Percentiles rank a stretch among this genome's conserved stretches.
phyloP scores from a whole-genome alignment of 2,329 filamentous ascomycete genomes.

The Graphilbum ipis-grandicollis region DNA sequence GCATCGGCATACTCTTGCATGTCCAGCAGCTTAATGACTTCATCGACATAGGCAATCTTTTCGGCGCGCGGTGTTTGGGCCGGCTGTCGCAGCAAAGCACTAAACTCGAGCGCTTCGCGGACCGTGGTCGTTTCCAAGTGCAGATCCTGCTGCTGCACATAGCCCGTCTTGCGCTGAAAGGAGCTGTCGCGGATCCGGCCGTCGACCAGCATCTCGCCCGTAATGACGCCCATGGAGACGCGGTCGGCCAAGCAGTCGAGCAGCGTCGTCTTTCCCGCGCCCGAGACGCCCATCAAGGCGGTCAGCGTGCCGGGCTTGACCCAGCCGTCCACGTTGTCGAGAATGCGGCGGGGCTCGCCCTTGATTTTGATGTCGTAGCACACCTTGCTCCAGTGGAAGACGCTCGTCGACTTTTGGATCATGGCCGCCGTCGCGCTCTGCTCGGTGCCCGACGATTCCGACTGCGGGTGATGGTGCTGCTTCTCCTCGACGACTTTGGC shows the following conservation, averaged over 20 bases:
- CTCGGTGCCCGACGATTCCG: neutral
- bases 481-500: neutral
- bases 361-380: slow-evolving; percentile 70
- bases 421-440: slow-evolving; percentile 25
- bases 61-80: slow-evolving; percentile 53
- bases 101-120: slow-evolving; percentile 74
- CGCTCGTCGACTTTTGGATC: slow-evolving; percentile 43
- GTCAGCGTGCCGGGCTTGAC: slow-evolving; percentile 84
- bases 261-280: slow-evolving; percentile 82
- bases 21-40: slow-evolving; percentile 82
- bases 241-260: slow-evolving; percentile 74
- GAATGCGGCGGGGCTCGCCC: slow-evolving; percentile 53
- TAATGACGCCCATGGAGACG: slow-evolving; percentile 74
- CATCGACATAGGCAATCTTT: slow-evolving; percentile 75
- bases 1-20: slow-evolving; percentile 85
- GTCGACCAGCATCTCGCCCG: slow-evolving; percentile 60
- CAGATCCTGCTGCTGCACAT: slow-evolving; percentile 83
- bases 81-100: slow-evolving; percentile 70
- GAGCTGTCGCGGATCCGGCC: slow-evolving; percentile 53
- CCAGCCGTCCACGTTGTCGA: slow-evolving; percentile 81
- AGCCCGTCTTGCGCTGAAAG: slow-evolving; percentile 83
- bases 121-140: slow-evolving; percentile 73
- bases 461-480: neutral
- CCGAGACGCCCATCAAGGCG: slow-evolving; percentile 78
- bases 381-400: slow-evolving; percentile 75